Evolutionary conservation across 2,329 filamentous ascomycete species (phyloP), one percentile per base, ranked within the genome.

Genomic region (Aspergillus ustus): DNA sequence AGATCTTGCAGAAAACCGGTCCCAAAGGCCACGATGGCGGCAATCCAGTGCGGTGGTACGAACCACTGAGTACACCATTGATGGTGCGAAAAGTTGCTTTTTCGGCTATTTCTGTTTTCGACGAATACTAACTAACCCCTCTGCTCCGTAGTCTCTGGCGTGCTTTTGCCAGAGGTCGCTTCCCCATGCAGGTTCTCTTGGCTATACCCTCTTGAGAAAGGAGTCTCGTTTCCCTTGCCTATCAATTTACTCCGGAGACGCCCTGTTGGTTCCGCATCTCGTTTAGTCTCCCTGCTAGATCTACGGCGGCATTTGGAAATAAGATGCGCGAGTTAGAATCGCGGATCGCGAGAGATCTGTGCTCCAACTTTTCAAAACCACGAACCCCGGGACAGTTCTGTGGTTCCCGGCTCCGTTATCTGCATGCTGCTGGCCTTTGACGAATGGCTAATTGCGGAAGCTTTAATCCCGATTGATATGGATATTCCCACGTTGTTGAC

Each of bases 71-170:
- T 17, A 6, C 31, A 31, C 20, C 44, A 43, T 57, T 34, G 40
- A 52, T 57, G 55, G 46, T 45, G 9, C n/a, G 46, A 15, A 45
- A 9, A n/a, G 17, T 45, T 57, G 55, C 55, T 57, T 57, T 57
- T 57, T 52, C 7, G 17, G 15, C 51, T 31, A 13, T 37, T 20
- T 31, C 51, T 45, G 13, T 52, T 45, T 25, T 40, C 15, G 34
- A 40, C 11, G 34, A 5, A 40, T 25, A 25, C 25, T 25, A 25
- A 25, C n/a, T n/a, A n/a, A 25, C 4, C 25, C 25, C 25, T 25
- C 25, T 25, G 25, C 25, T 25, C 25, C 25, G 25, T 25, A 25
- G 3, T 13, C 8, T 40, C 25, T 19, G 28, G 55, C 46, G 22
- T 25, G 17, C 20, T 17, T 57, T 2, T 48, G 11, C 25, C 4